Conservation (phyloP, 331 rosid genomes). For the Malus hybrid region DNA sequence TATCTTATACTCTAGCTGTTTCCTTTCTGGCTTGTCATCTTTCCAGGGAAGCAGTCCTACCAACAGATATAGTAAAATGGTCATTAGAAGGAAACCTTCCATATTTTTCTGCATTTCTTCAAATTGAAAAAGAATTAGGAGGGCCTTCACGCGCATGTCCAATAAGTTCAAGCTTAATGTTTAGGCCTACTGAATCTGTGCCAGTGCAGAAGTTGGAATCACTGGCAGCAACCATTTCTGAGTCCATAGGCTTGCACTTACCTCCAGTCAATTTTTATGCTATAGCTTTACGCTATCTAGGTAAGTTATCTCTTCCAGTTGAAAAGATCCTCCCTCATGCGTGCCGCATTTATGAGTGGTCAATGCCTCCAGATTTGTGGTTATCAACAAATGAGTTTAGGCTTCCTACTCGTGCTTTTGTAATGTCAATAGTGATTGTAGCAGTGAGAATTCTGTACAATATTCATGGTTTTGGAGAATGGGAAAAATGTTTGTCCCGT, state of each 20-base stretch:
- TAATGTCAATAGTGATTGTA: slow-evolving; percentile 71
- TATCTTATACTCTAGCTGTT: slow-evolving; percentile 49
- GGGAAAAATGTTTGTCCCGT: slow-evolving; percentile 69
- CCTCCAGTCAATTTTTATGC: slow-evolving; percentile 91
- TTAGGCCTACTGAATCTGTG: slow-evolving; percentile 55
- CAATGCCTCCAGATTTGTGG: slow-evolving; percentile 80
- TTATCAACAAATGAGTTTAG: slow-evolving; percentile 54
- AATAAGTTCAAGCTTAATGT: slow-evolving; percentile 58
- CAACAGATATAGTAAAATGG: slow-evolving; percentile 77
- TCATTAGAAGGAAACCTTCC: slow-evolving; percentile 81
- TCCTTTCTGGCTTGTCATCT: slow-evolving; percentile 76
- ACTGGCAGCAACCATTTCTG: slow-evolving; percentile 64
- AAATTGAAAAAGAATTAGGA: slow-evolving; percentile 62
- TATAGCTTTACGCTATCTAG: slow-evolving; percentile 53
- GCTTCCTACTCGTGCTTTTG: slow-evolving; percentile 77
- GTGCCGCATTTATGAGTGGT: slow-evolving; percentile 67
- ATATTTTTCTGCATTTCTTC: slow-evolving; percentile 68
- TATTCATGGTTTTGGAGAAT: slow-evolving; percentile 72
- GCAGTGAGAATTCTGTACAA: slow-evolving; percentile 68
- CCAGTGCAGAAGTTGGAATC: slow-evolving; percentile 63
- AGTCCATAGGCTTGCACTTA: slow-evolving; percentile 53
- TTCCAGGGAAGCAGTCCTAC: slow-evolving; percentile 69
- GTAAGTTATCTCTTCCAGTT: slow-evolving; percentile 51
- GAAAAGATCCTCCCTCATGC: slow-evolving; percentile 61
- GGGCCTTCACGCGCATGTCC: slow-evolving; percentile 62